A percentile compares a stretch with the other conserved stretches of the same genome.
Evolutionary conservation across 2,329 filamentous ascomycete species (phyloP).

Genomic region (Epichloe aotearoae): DNA sequence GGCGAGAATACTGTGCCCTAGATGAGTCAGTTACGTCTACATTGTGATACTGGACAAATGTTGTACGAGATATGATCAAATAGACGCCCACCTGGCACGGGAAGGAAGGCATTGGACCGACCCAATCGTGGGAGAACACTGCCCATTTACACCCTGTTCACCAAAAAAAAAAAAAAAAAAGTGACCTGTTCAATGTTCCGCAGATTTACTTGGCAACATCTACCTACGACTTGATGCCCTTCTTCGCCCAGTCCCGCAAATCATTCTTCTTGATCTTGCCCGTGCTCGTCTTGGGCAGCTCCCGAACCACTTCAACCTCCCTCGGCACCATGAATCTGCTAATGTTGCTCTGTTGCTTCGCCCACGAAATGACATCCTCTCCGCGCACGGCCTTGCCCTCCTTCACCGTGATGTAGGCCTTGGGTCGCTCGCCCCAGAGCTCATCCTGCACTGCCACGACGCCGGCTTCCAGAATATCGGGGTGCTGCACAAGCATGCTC

Average conservation of each 20-base stretch:
- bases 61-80: too few species aligned
- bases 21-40: background rate
- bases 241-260: conserved; percentile 64
- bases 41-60: background rate
- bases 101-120: too few species aligned
- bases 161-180: too few species aligned
- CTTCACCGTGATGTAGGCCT: conserved; percentile 80
- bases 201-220: background rate
- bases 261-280: conserved; percentile 96
- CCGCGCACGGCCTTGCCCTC: conserved; percentile 34
- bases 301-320: conserved; percentile 64
- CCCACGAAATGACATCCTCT: conserved; percentile 72
- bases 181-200: too few species aligned
- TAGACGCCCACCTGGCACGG: too few species aligned
- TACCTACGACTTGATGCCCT: conserved; percentile 9
- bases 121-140: too few species aligned
- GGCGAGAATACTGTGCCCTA: background rate
- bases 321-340: conserved; percentile 78
- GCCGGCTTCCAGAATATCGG: conserved; percentile 78
- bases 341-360: conserved; percentile 65
- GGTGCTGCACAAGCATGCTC: conserved; percentile 76
- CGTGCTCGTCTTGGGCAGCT: conserved; percentile 92
- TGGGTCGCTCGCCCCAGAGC: conserved; percentile 93
- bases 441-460: conserved; percentile 79
- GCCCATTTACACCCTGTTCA: too few species aligned